Conservation (phyloP, 148 eudicot species). For the Cornus controversa region DNA sequence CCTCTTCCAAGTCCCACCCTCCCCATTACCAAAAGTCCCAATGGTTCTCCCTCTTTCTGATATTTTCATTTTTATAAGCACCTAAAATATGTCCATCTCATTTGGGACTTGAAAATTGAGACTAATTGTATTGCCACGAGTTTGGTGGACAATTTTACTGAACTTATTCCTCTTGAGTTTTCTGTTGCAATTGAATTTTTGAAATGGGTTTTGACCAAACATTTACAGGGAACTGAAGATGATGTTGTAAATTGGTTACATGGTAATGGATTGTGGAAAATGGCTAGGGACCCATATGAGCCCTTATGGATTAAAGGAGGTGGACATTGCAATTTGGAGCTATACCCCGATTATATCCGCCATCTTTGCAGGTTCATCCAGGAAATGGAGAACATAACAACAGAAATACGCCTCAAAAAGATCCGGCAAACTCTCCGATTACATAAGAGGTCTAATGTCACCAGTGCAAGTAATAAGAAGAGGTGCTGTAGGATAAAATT, state of each 20-base stretch:
- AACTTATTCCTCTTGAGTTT: too few relatives aligned
- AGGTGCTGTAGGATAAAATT: neutral
- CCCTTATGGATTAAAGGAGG: conserved; percentile 99
- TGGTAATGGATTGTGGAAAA: conserved; percentile 85
- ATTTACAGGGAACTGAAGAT: conserved; percentile 87
- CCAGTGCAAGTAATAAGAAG: neutral
- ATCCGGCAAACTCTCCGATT: conserved; percentile 51
- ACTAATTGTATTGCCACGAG: neutral
- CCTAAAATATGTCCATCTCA: neutral
- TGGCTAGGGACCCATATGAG: conserved; percentile 84
- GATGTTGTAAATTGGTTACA: conserved; percentile 95
- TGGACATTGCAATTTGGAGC: conserved; percentile 96
- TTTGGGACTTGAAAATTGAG: neutral
- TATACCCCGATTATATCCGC: conserved; percentile 93
- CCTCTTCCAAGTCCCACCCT: neutral
- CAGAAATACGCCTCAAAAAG: conserved; percentile 62
- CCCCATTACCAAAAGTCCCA: neutral
- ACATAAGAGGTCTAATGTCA: conserved; percentile 27
- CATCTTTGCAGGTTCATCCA: conserved; percentile 82
- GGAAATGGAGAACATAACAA: conserved; percentile 86
- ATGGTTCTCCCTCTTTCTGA: too few relatives aligned
- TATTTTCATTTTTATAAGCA: too few relatives aligned
- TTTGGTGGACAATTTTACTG: neutral
- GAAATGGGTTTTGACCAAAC: neutral
- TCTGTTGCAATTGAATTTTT: neutral